Percentiles rank a stretch among this genome's conserved stretches.
These are phyloP conservation scores for Cyclocybe aegerita DNA, from an alignment of 768 basidiomycete genomes.

Conservation along the genomic window DNA sequence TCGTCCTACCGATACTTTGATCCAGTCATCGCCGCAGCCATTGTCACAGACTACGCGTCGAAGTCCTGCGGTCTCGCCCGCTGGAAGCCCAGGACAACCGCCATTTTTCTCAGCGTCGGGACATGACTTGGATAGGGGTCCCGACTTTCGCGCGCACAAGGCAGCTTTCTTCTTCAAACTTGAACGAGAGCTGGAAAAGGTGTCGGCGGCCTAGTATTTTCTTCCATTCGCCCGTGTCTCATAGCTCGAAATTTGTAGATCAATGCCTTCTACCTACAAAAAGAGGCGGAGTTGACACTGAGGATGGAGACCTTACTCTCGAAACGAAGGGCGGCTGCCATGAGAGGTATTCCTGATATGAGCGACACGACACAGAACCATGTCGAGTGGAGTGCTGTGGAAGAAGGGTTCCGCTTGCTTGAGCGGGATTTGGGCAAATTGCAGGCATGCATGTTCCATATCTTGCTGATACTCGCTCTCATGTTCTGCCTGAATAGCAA, in stretches of 20 bases:
- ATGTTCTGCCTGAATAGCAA: constrained; percentile 52
- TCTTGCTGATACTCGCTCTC: not conserved
- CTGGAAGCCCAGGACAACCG: constrained; percentile 47
- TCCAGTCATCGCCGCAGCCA: constrained; percentile 28
- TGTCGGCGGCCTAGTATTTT: constrained; percentile 26
- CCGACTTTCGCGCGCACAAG: constrained; percentile 92
- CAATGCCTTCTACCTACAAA: constrained; percentile 96
- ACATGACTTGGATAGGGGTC: constrained; percentile 71
- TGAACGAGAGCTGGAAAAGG: constrained; percentile 97
- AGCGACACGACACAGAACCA: constrained; percentile 62
- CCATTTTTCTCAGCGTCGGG: constrained; percentile 61
- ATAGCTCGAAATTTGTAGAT: constrained; percentile 55
- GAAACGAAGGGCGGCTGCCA: constrained; percentile 84
- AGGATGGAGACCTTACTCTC: constrained; percentile 91
- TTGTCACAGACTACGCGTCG: constrained; percentile 29
- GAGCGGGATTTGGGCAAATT: constrained; percentile 94
- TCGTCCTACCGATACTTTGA: constrained; percentile 52
- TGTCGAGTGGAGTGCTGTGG: constrained; percentile 94
- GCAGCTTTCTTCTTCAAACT: constrained; percentile 99
- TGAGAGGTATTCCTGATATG: constrained; percentile 70
- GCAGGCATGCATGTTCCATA: constrained; percentile 55
- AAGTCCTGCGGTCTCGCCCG: constrained; percentile 29
- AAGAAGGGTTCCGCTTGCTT: constrained; percentile 93
- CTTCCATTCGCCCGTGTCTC: not conserved
- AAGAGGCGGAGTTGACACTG: constrained; percentile 91